These are phyloP conservation scores for Candida argentea DNA, from an alignment of 805 yeast species.

Conservation along the genomic window DNA sequence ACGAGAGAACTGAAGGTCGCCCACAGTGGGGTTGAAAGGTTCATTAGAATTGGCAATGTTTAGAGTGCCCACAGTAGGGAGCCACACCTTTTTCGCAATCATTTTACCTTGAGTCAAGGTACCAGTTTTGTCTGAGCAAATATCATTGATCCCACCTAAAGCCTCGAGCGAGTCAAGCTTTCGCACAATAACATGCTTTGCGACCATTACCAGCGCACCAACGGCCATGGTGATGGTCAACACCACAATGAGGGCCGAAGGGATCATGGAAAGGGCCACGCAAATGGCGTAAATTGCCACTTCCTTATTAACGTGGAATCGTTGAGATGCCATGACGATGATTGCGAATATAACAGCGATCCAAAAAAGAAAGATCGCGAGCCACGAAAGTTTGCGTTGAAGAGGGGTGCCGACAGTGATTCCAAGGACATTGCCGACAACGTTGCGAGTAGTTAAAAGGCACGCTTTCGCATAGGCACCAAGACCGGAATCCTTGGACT, in stretches of 20 bases:
- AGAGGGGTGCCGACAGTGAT: conserved; percentile 74
- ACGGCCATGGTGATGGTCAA: conserved; percentile 81
- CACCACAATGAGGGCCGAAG: conserved; percentile 71
- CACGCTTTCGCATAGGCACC: conserved; percentile 39
- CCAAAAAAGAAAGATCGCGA: conserved; percentile 62
- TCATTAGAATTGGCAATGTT: conserved; percentile 45
- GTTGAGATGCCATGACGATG: conserved; percentile 79
- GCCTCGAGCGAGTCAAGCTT: conserved; percentile 73
- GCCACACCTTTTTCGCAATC: conserved; percentile 63
- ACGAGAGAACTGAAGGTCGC: conserved; percentile 30
- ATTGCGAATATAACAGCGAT: conserved; percentile 82
- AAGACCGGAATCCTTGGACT: conserved; percentile 29
- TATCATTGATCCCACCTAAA: conserved; percentile 67
- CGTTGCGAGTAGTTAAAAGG: conserved; percentile 39
- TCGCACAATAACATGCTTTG: conserved; percentile 61
- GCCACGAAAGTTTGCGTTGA: conserved; percentile 62
- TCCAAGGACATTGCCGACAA: conserved; percentile 63
- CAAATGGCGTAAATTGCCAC: conserved; percentile 87
- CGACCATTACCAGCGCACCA: conserved; percentile 67
- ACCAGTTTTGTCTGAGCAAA: conserved; percentile 79
- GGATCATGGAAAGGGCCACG: conserved; percentile 74
- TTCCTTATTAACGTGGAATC: conserved; percentile 60
- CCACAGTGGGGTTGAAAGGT: conserved; percentile 56
- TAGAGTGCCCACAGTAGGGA: conserved; percentile 53
- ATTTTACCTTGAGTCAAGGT: conserved; percentile 73